Percentiles rank a stretch among this genome's conserved stretches.
phyloP scores from a whole-genome alignment of 2,329 filamentous ascomycete species.

The Xylaria sp. region DNA sequence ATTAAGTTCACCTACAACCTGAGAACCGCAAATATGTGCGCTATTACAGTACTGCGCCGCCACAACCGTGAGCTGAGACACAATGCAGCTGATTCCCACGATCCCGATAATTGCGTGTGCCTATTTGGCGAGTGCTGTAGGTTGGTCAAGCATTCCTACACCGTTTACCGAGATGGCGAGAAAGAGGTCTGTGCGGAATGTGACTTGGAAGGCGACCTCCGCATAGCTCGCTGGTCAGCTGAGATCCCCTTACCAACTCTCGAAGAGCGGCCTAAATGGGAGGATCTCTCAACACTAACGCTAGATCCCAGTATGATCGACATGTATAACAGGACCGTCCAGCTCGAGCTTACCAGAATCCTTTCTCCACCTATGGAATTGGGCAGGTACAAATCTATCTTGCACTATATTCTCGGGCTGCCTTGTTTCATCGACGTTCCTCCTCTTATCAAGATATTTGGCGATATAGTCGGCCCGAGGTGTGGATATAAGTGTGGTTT shows the following conservation, averaged over 20 bases:
- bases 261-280: too few relatives aligned
- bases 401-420: conserved; percentile 17
- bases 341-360: background rate
- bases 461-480: background rate
- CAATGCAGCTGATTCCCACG: background rate
- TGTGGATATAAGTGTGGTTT: background rate
- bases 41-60: conserved; percentile 6
- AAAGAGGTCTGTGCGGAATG: background rate
- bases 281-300: background rate
- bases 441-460: conserved; percentile 7
- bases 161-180: background rate
- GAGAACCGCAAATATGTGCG: conserved; percentile 12
- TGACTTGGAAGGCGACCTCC: background rate
- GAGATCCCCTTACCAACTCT: background rate
- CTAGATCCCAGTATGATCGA: background rate
- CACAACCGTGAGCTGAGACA: background rate
- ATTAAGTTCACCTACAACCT: too few relatives aligned
- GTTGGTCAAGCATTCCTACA: background rate
- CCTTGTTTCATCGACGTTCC: background rate
- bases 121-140: conserved; percentile 10
- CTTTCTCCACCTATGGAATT: background rate
- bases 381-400: background rate
- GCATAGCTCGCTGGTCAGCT: conserved; percentile 3
- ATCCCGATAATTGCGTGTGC: background rate
- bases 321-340: background rate